Base-by-base conservation (phyloP, 2,329 filamentous ascomycete genomes). In the Ambrosiella cleistominuta region DNA sequence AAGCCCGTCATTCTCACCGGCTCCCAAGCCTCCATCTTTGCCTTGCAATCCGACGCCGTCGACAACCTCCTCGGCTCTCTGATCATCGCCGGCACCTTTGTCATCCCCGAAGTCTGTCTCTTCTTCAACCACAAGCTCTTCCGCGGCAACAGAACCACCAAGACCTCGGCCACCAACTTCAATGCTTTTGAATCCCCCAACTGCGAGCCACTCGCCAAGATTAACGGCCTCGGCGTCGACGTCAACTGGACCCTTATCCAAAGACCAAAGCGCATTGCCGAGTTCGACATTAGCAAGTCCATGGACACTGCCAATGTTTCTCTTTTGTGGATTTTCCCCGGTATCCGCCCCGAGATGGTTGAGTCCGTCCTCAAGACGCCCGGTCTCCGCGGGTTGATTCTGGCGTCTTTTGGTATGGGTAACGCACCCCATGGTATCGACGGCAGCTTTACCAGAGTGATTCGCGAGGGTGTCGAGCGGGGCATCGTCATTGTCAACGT, bases 71-170 rank as follows among this genome's bases (percentile, higher is more conserved):
- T 95, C 4, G 87, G 87, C 17, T 90, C 88, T 1, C 77, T 95
- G 66, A 88, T 95, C 66, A 85, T 95, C 58, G 90, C 90, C 2
- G 88, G 88, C 39, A 93, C 93, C 61, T 95, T 95, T 67, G 86
- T 88, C 72, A 88, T 96, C 60, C 89, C 90, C 0, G 90, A 95
- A 68, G 90, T 96, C 57, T 90, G 88, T 67, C 77, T 96, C 40
- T 95, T 94, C 74, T 96, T 96, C 75, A 88, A 93, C 70, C 86
- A 94, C 72, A 88, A 83, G 63, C 78, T 96, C 17, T 94, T 90
- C 71, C 82, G 90, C 35, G 90, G 90, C 13, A 95, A 95, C 70
- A 77, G 90, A 61, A 83, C 86, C 8, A 93, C 87, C 62, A 96
- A 96, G 69, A 81, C 94, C 38, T 90, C 88, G 12, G 86, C 89